Percentiles rank a stretch among this genome's conserved stretches.
Conservation (phyloP, 2,329 filamentous ascomycete species). For the Arthrobotrys megalospora region DNA sequence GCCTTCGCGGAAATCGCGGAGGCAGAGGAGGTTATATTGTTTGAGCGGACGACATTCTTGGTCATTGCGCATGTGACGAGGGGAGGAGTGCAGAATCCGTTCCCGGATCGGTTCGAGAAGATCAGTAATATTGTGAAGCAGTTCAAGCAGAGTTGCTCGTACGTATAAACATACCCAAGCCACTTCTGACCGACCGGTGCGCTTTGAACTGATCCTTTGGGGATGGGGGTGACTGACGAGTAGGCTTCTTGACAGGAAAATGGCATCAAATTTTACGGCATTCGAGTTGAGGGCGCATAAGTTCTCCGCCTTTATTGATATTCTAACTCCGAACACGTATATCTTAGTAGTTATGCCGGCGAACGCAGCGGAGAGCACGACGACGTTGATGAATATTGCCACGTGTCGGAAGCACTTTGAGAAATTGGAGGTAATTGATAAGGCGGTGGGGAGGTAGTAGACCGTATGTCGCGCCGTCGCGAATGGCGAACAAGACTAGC, state of each 20-base stretch:
- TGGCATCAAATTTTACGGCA: constrained; percentile 64
- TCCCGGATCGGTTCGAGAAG: constrained; percentile 91
- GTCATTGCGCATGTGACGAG: constrained; percentile 94
- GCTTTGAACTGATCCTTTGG: constrained; percentile 67
- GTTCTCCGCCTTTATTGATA: constrained; percentile 94
- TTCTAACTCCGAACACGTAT: constrained; percentile 98
- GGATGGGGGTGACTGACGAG: constrained; percentile 66
- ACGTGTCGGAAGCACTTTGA: constrained; percentile 64
- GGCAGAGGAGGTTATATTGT: constrained; percentile 92
- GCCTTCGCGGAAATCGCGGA: constrained; percentile 88
- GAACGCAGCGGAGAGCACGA: constrained; percentile 71
- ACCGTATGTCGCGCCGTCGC: background rate
- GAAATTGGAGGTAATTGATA: constrained; percentile 64
- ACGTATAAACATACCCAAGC: constrained; percentile 67
- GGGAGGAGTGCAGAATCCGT: constrained; percentile 84
- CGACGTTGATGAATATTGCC: constrained; percentile 68
- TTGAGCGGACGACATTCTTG: constrained; percentile 95
- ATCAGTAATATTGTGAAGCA: constrained; percentile 98
- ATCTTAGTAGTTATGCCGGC: constrained; percentile 92
- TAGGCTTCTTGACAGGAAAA: constrained; percentile 69
- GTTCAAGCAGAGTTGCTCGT: constrained; percentile 85
- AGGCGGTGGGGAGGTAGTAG: constrained; percentile 53
- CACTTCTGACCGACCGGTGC: constrained; percentile 65
- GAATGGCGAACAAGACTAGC: background rate
- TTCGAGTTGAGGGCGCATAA: constrained; percentile 67